Conservation (phyloP, 139 green algal species). For the Nannochloris sp. region DNA sequence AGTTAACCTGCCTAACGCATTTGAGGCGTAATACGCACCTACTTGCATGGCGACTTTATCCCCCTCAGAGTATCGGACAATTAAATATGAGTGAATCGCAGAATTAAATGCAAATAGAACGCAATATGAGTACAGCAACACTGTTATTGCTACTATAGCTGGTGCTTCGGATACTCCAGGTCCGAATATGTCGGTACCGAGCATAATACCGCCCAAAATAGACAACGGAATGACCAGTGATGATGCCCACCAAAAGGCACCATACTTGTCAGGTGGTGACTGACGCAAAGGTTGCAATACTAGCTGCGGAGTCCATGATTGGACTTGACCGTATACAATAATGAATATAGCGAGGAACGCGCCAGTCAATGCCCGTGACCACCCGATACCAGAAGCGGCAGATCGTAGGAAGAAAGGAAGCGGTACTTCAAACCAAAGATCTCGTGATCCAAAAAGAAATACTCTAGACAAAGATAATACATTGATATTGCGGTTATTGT, state of each 20-base stretch:
- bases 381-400: constrained; percentile 53
- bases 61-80: constrained; percentile 65
- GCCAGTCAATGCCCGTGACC: constrained; percentile 46
- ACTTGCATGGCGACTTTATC: constrained; percentile 79
- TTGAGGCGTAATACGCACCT: constrained; percentile 82
- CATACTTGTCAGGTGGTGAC: constrained; percentile 66
- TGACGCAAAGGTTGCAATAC: constrained; percentile 65
- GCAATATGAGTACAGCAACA: constrained; percentile 58
- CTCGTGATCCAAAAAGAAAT: constrained; percentile 64
- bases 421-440: constrained; percentile 85
- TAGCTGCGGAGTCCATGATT: constrained; percentile 68
- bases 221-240: constrained; percentile 43
- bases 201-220: constrained; percentile 49
- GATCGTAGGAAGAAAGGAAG: constrained; percentile 81
- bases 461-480: constrained; percentile 54
- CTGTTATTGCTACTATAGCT: constrained; percentile 21
- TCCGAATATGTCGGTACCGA: constrained; percentile 43
- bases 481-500: constrained; percentile 65
- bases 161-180: neutral
- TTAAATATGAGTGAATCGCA: constrained; percentile 74
- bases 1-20: constrained; percentile 65
- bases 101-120: constrained; percentile 82
- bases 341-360: constrained; percentile 52
- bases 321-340: constrained; percentile 65
- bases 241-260: constrained; percentile 55